phyloP scores from a whole-genome alignment of 352 stramenopile species.

The Globisporangium abappressorium region DNA sequence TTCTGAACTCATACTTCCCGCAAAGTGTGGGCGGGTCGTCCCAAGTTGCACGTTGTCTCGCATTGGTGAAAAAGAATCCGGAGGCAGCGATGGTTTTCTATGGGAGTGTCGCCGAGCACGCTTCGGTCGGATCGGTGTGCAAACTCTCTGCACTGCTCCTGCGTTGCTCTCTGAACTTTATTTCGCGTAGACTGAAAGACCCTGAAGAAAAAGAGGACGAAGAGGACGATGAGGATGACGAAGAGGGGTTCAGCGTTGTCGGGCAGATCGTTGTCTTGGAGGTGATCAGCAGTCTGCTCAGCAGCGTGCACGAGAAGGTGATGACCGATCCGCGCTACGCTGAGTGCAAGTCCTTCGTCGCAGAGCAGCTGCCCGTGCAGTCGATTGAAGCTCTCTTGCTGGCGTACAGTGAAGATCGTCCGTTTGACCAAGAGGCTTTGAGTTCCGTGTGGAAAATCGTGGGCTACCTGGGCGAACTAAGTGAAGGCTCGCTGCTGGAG shows the following conservation, averaged over 20 bases:
- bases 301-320: conserved; percentile 71
- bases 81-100: conserved; percentile 85
- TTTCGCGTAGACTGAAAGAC: conserved; percentile 57
- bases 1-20: conserved; percentile 87
- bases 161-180: conserved; percentile 75
- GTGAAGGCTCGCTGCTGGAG: conserved; percentile 55
- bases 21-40: conserved; percentile 76
- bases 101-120: conserved; percentile 65
- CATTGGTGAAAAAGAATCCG: conserved; percentile 78
- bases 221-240: conserved; percentile 54
- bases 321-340: conserved; percentile 62
- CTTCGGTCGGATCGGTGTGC: conserved; percentile 78
- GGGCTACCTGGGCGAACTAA: conserved; percentile 62
- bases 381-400: conserved; percentile 59
- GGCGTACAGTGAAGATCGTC: conserved; percentile 58
- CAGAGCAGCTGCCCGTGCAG: conserved; percentile 58
- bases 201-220: conserved; percentile 34
- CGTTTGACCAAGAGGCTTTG: conserved; percentile 64
- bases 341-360: conserved; percentile 76
- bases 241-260: conserved; percentile 63
- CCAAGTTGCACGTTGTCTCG: conserved; percentile 77
- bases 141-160: conserved; percentile 76
- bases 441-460: conserved; percentile 76
- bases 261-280: conserved; percentile 74
- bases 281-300: conserved; percentile 67